A percentile compares a stretch with the other conserved stretches of the same genome.
Evolutionary conservation across 306 rosid genomes (phyloP).

Genomic region (Clitoria ternatea): DNA sequence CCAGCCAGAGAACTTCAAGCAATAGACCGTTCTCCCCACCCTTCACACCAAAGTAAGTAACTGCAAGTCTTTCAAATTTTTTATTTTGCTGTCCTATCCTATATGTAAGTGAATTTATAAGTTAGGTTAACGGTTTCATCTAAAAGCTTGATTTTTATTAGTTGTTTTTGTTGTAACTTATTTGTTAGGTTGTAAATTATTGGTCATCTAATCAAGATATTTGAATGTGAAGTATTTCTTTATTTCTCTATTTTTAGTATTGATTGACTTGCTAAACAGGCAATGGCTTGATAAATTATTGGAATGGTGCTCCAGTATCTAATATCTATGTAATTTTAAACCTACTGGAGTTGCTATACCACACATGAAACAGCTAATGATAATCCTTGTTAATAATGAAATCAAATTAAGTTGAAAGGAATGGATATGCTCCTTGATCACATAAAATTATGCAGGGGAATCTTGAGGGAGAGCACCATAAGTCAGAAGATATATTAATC

Average conservation of each 20-base stretch:
- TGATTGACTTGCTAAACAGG: too few species aligned
- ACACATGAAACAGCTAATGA: neutral
- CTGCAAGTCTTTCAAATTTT: neutral
- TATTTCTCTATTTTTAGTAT: too few species aligned
- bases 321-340: neutral
- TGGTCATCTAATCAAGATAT: neutral
- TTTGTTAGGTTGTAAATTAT: neutral
- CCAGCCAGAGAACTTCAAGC: slow-evolving; percentile 98
- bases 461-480: neutral
- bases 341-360: neutral
- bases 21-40: slow-evolving; percentile 90
- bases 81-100: neutral
- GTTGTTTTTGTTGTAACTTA: neutral
- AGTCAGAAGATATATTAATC: neutral
- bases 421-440: neutral
- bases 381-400: neutral
- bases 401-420: neutral
- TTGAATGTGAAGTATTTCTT: neutral
- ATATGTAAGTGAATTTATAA: too few species aligned
- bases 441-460: neutral
- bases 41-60: slow-evolving; percentile 91
- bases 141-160: neutral
- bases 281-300: neutral
- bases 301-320: neutral
- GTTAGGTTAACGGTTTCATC: neutral